Evolutionary conservation across 116 monocot species (phyloP), one percentile per base, ranked within the genome.

Genomic region (Zostera marina): DNA sequence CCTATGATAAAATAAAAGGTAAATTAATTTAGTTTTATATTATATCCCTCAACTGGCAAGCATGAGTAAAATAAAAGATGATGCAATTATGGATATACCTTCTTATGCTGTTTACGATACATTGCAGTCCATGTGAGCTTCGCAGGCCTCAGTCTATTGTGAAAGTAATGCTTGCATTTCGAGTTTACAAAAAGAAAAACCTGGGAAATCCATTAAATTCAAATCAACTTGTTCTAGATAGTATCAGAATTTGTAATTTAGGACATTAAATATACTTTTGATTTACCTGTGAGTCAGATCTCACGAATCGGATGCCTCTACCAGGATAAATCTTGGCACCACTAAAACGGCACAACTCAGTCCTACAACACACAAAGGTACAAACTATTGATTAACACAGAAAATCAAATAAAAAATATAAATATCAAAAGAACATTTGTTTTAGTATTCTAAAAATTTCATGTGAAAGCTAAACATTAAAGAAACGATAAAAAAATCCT

Each of bases 41-140:
- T 20, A 51, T 9, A 19, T 17, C 8, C 20, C 7, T 51, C 49
- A 51, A 17, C 4, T 2, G 32, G 32, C 32, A 32, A 32, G 5
- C 20, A 19, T 8, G 1, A 51, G 20, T 6, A 11, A 15, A 20
- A 20, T 21, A 20, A 23, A 49, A 25, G 64, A 12, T 15, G 40
- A 24, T 11, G 9, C 15, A 16, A 38, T 12, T 12, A 11, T 19
- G 11, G 17, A 3, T 23, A 53, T 47, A 78, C 83, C 83, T 83
- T 83, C 61, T 83, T 83, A 58, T 83, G 83, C 49, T 83, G 79
- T 64, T 83, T 83, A 58, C 79, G 70, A 39, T 79, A 83, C 73
- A 83, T 71, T 14, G 83, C 83, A 15, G 79, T 83, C 83, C 79
- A 83, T 25, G 68, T 68, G 48, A 79, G 83, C 70, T 83, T 83